Evolutionary conservation across 1,284 basidiomycete genomes (phyloP).

Genomic region (Apiotrichum mycotoxinovorans): DNA sequence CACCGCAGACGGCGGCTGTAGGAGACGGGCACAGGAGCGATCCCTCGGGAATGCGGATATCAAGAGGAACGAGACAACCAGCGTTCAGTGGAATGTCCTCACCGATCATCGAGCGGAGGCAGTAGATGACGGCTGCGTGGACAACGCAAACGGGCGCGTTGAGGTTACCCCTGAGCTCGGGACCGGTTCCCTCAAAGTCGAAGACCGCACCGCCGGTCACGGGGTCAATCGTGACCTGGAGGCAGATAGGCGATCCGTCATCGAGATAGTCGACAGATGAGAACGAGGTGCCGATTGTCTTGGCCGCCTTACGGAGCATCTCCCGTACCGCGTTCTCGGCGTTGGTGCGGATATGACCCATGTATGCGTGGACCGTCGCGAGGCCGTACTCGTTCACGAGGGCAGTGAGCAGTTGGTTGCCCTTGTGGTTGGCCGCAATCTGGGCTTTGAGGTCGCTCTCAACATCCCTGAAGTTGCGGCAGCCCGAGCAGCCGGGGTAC

Average conservation of each 20-base stretch:
- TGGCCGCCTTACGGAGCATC: constrained; percentile 63
- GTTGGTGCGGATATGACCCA: constrained; percentile 80
- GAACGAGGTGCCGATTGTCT: constrained; percentile 58
- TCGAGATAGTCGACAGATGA: constrained; percentile 53
- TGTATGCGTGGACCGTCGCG: constrained; percentile 54
- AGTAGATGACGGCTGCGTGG: constrained; percentile 91
- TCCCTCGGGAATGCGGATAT: constrained; percentile 75
- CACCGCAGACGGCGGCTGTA: constrained; percentile 86
- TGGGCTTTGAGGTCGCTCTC: constrained; percentile 94
- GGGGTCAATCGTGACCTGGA: constrained; percentile 76
- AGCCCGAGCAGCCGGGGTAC: constrained; percentile 64
- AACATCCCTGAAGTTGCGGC: constrained; percentile 79
- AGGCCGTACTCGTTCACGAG: constrained; percentile 74
- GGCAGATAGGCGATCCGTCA: constrained; percentile 80
- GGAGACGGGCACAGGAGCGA: constrained; percentile 76
- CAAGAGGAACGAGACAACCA: constrained; percentile 64
- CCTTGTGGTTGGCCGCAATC: constrained; percentile 95
- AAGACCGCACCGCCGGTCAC: constrained; percentile 74
- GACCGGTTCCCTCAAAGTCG: constrained; percentile 84
- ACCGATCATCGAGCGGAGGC: constrained; percentile 33
- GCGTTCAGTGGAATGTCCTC: constrained; percentile 88
- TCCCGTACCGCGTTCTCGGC: constrained; percentile 85
- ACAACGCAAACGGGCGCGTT: constrained; percentile 86
- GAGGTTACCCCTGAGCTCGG: constrained; percentile 82
- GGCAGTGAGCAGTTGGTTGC: constrained; percentile 66